phyloP scores from a whole-genome alignment of 805 yeast genomes.

The Pichia sporocuriosa region DNA sequence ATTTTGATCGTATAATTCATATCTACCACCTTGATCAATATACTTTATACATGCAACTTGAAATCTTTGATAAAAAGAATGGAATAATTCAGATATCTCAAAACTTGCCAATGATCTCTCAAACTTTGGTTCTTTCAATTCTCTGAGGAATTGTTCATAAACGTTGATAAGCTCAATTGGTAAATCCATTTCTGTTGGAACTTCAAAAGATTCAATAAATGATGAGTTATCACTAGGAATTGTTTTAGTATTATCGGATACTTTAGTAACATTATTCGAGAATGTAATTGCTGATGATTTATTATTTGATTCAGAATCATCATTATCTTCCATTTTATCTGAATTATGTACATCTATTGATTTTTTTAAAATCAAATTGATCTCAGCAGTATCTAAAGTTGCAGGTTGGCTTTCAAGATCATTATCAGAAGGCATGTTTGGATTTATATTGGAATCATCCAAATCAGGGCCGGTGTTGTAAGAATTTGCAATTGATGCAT shows the following conservation, averaged over 20 bases:
- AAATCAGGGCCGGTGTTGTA: slow-evolving; percentile 13
- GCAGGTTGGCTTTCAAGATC: background rate
- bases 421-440: too few species aligned
- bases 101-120: slow-evolving; percentile 30
- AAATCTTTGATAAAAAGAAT: slow-evolving; percentile 28
- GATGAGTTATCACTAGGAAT: slow-evolving; percentile 6
- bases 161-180: slow-evolving; percentile 22
- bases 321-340: background rate
- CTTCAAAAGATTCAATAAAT: slow-evolving; percentile 16
- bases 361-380: background rate
- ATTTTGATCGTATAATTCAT: slow-evolving; percentile 22
- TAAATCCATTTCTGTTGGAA: slow-evolving; percentile 19
- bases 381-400: slow-evolving; percentile 3
- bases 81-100: slow-evolving; percentile 31
- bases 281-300: background rate
- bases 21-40: slow-evolving; percentile 16
- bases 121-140: slow-evolving; percentile 31
- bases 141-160: slow-evolving; percentile 26
- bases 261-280: background rate
- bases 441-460: background rate
- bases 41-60: slow-evolving; percentile 16
- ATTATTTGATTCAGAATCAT: background rate
- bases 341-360: background rate
- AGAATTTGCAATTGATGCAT: slow-evolving; percentile 21
- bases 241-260: background rate